phyloP scores from a whole-genome alignment of 208 protist genomes.

The Phytomonas francai region DNA sequence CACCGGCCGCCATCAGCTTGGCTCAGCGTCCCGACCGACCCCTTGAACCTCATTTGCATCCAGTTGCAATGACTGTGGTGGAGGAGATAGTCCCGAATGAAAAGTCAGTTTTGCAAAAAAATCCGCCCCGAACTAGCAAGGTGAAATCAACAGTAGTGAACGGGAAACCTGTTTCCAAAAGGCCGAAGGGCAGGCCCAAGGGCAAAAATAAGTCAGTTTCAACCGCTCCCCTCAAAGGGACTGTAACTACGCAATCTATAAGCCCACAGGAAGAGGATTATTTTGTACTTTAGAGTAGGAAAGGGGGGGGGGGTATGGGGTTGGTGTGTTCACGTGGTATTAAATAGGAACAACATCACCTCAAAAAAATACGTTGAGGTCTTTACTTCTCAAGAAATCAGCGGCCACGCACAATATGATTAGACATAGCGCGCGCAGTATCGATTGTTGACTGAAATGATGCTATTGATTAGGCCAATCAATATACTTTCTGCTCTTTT shows the following conservation, averaged over 20 bases:
- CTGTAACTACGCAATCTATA: neutral
- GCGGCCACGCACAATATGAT: neutral
- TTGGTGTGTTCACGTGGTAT: neutral
- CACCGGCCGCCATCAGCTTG: neutral
- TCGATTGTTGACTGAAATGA: neutral
- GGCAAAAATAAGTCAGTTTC: neutral
- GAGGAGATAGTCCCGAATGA: neutral
- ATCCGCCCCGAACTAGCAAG: neutral
- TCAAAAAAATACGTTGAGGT: constrained; percentile 1
- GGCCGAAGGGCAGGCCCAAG: neutral
- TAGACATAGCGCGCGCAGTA: neutral
- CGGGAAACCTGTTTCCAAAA: neutral
- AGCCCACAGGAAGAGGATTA: neutral
- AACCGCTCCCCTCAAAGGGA: neutral
- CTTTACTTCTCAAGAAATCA: neutral
- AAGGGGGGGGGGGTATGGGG: constrained; percentile 13
- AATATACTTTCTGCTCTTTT: neutral
- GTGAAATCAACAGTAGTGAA: neutral
- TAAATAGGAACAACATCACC: constrained; percentile 2
- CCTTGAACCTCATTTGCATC: neutral
- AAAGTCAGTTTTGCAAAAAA: neutral
- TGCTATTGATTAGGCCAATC: neutral
- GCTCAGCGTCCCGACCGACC: neutral
- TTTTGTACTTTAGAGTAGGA: constrained; percentile 1
- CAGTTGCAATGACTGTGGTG: neutral